These are phyloP conservation scores for Russula vinacea DNA, from an alignment of 768 basidiomycete species.

Conservation along the genomic window DNA sequence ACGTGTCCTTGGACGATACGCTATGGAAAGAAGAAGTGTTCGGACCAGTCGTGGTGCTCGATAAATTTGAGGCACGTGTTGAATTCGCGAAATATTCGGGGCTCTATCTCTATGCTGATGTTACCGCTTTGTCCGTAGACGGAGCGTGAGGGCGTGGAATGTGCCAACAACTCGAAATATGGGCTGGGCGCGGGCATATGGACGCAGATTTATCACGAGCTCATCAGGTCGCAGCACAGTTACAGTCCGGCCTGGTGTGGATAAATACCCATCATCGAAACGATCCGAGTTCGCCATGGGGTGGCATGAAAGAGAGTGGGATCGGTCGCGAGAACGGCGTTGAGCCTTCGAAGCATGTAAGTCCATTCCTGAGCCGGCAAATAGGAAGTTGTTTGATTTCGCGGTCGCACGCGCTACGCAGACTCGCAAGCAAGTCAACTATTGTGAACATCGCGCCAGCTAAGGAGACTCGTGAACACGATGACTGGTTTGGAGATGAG, in stretches of 20 bases:
- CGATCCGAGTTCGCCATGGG: conserved; percentile 88
- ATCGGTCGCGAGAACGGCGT: conserved; percentile 84
- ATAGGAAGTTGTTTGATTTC: conserved; percentile 7
- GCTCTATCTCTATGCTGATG: background rate
- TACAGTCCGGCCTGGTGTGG: conserved; percentile 81
- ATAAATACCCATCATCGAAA: conserved; percentile 88
- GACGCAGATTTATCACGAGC: conserved; percentile 73
- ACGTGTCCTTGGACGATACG: conserved; percentile 54
- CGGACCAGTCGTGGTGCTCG: conserved; percentile 78
- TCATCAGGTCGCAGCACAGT: conserved; percentile 64
- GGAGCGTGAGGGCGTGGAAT: conserved; percentile 59
- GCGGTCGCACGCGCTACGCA: conserved; percentile 34
- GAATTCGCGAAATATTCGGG: background rate
- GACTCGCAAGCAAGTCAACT: conserved; percentile 84
- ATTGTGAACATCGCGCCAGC: conserved; percentile 68
- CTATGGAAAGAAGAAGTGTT: conserved; percentile 85
- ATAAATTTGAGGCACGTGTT: conserved; percentile 46
- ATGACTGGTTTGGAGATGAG: conserved; percentile 78
- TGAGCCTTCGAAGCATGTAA: conserved; percentile 77
- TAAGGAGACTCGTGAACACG: conserved; percentile 53
- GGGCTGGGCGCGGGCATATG: conserved; percentile 80
- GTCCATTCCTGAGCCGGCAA: conserved; percentile 33
- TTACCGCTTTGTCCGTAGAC: conserved; percentile 36
- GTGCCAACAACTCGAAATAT: conserved; percentile 77
- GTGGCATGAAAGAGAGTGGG: conserved; percentile 87